Base-by-base conservation (phyloP, 768 basidiomycete genomes). In the Phylloporus arenicola region DNA sequence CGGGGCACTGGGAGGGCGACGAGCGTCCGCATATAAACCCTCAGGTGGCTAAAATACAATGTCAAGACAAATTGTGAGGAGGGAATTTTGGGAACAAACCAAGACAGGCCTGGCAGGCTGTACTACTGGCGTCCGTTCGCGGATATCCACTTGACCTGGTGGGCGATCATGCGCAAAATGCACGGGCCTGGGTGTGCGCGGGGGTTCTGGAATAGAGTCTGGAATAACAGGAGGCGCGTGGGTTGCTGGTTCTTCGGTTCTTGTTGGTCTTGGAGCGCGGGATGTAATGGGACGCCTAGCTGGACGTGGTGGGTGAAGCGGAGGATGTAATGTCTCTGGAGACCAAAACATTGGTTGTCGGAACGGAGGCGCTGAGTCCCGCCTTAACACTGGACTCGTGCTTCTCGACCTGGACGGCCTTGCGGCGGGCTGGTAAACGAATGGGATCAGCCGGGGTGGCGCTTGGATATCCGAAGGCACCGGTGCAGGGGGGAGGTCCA, bases 361-460 rank as follows among this genome's bases (percentile, higher is more conserved):
- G 38, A 58, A 53, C 10, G 64, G 64, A 9, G 72, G 69, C 3
- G 58, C 58, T 0, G 61, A 56, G 10, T 55, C 52, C 31, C 55
- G 49, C 56, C 51, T 60, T 60, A 41, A 58, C 55, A 47, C 45
- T 1, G 76, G 75, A 53, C 73, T 75, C 16, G 71, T 60, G 35
- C 75, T 77, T 45, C 73, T 68, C 16, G 74, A 71, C 30, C 74
- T 65, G 1, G 67, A 48, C 16, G 61, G 61, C 40, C 68, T 58
- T 7, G 74, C 72, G 7, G 72, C 68, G 13, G 80, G 80, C 35
- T 78, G 75, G 57, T 81, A 83, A 12, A 67, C 64, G 48, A 86
- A 77, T 0, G 79, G 80, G 0, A 76, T 70, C 6, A 86, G 59
- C 4, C 71, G 65, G 0, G 85, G 84, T 12, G 84, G 77, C 2